phyloP scores from a whole-genome alignment of 2,329 filamentous ascomycete species.

The Biscogniauxia sp. region DNA sequence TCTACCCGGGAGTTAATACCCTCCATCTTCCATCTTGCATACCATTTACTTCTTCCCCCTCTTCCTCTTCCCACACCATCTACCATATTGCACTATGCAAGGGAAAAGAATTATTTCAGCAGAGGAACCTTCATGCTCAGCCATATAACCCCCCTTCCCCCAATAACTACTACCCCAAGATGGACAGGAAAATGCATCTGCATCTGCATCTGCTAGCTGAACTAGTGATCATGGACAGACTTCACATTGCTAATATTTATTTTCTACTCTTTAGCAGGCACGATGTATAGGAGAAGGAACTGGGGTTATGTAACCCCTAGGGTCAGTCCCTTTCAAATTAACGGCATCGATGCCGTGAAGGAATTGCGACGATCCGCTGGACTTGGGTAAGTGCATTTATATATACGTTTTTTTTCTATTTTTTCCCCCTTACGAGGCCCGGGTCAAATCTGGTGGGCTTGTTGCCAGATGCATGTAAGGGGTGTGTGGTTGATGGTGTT shows the following conservation, averaged over 20 bases:
- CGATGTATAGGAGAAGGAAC: background rate
- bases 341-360: background rate
- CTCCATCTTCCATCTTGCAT: background rate
- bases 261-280: background rate
- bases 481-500: background rate
- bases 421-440: background rate
- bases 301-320: background rate
- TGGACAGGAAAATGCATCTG: too few species aligned
- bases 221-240: background rate
- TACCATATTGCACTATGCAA: too few species aligned
- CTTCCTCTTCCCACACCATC: too few species aligned
- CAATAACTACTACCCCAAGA: too few species aligned
- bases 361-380: background rate
- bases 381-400: background rate
- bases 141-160: too few species aligned
- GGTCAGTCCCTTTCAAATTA: background rate
- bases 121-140: too few species aligned
- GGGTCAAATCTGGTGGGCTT: background rate
- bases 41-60: background rate
- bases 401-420: background rate
- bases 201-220: background rate
- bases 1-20: background rate
- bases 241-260: background rate
- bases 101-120: too few species aligned
- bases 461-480: background rate